phyloP scores from a whole-genome alignment of 306 rosid species.

The Cotoneaster glaucophyllus region DNA sequence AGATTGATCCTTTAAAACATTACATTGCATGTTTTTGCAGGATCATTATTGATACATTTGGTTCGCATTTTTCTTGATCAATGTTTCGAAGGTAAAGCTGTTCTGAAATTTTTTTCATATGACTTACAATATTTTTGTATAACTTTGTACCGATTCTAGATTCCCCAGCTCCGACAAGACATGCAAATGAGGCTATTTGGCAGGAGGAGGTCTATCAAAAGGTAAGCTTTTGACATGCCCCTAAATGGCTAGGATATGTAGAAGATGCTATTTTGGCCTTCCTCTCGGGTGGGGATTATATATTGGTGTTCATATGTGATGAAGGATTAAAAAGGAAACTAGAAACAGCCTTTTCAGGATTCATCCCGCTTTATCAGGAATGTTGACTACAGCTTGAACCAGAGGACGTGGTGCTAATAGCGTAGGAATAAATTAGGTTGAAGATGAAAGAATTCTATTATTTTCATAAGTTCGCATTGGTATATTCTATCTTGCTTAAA shows the following conservation, averaged over 20 bases:
- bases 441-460: too few species aligned
- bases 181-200: constrained; percentile 67
- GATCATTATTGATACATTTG: too few species aligned
- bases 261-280: not conserved
- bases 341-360: not conserved
- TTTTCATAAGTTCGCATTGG: not conserved
- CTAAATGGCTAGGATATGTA: not conserved
- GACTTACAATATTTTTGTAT: not conserved
- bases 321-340: not conserved
- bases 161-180: constrained; percentile 65
- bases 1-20: too few species aligned
- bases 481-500: not conserved
- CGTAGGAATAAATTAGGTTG: not conserved
- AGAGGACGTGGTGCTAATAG: not conserved
- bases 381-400: not conserved
- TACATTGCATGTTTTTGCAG: not conserved
- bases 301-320: not conserved
- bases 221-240: constrained; percentile 31
- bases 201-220: constrained; percentile 76
- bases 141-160: constrained; percentile 51
- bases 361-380: not conserved
- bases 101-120: not conserved
- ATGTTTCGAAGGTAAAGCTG: not conserved
- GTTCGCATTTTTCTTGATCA: not conserved
- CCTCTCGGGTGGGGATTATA: not conserved